A percentile compares a stretch with the other conserved stretches of the same genome.
These are phyloP conservation scores for Tylopilus subfusipes DNA, from an alignment of 768 basidiomycete species.

Conservation along the genomic window DNA sequence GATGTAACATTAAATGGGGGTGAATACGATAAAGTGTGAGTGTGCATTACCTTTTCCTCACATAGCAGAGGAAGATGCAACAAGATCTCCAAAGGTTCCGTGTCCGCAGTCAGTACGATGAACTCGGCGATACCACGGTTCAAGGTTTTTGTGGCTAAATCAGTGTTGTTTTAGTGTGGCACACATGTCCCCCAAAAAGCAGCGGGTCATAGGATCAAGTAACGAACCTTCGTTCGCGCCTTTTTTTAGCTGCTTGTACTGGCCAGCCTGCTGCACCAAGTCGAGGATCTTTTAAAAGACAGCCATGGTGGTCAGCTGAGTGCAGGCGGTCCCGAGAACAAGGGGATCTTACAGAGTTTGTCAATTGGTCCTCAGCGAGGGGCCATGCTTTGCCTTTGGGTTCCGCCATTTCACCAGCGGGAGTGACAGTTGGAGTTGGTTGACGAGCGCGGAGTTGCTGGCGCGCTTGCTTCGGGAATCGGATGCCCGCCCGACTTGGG, in stretches of 20 bases:
- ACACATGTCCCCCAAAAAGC: background rate
- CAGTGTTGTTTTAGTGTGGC: constrained; percentile 9
- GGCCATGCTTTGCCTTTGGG: constrained; percentile 83
- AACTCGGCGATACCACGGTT: constrained; percentile 98
- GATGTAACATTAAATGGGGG: background rate
- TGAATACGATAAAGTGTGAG: background rate
- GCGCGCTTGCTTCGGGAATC: background rate
- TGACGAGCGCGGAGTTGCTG: too few species aligned
- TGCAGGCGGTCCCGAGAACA: background rate
- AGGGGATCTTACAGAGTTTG: constrained; percentile 69
- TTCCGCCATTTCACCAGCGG: constrained; percentile 53
- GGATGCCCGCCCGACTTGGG: too few species aligned
- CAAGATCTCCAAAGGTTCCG: constrained; percentile 96
- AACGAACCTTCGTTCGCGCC: constrained; percentile 92
- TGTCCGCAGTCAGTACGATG: constrained; percentile 94
- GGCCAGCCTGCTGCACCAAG: constrained; percentile 90
- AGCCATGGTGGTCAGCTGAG: background rate
- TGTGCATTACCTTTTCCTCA: constrained; percentile 82
- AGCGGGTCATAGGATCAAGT: background rate
- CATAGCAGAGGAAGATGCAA: constrained; percentile 96
- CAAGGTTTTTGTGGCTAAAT: constrained; percentile 89
- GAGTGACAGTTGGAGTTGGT: constrained; percentile 1
- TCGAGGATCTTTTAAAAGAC: constrained; percentile 73
- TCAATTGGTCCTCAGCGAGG: constrained; percentile 77
- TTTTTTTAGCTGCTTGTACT: constrained; percentile 98